Percentiles rank a stretch among this genome's conserved stretches.
Evolutionary conservation across 2,329 filamentous ascomycete genomes (phyloP).

Genomic region (Clonostachys solani): DNA sequence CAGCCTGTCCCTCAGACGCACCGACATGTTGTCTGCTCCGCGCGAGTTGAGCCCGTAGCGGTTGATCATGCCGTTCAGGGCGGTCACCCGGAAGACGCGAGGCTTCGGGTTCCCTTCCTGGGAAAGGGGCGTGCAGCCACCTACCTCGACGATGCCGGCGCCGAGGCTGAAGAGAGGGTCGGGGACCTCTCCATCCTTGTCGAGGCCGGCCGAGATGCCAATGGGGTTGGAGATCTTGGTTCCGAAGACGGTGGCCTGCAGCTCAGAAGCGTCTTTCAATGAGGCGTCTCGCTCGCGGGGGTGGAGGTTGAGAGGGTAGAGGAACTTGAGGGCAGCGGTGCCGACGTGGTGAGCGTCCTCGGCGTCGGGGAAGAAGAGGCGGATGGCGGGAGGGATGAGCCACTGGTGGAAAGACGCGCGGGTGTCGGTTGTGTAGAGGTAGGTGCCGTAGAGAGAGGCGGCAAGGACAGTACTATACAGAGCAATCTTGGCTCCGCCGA

Average conservation of each 20-base stretch:
- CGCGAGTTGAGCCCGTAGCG: conserved; percentile 92
- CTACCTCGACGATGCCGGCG: conserved; percentile 84
- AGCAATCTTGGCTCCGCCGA: conserved; percentile 1
- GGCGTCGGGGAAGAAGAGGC: conserved; percentile 65
- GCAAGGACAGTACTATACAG: conserved; percentile 32
- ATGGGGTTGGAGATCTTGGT: conserved; percentile 78
- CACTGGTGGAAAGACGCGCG: conserved; percentile 67
- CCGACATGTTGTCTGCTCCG: conserved; percentile 83
- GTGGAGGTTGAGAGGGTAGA: conserved; percentile 73
- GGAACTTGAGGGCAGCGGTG: conserved; percentile 63
- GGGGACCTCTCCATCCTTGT: conserved; percentile 89
- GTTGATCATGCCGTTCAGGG: conserved; percentile 86
- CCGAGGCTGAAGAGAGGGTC: conserved; percentile 81
- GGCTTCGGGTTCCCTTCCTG: conserved; percentile 86
- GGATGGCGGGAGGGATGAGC: conserved; percentile 61
- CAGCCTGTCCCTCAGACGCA: conserved; percentile 71
- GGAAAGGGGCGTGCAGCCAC: conserved; percentile 81
- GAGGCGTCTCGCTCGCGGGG: conserved; percentile 68
- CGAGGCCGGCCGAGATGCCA: conserved; percentile 90
- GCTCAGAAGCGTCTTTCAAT: conserved; percentile 20
- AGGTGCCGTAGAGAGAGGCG: conserved; percentile 41
- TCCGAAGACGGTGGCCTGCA: conserved; percentile 62
- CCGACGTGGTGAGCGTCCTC: conserved; percentile 90
- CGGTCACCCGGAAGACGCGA: conserved; percentile 81
- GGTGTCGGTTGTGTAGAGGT: conserved; percentile 72